phyloP scores from a whole-genome alignment of 2,329 filamentous ascomycete species.

The Karstenula rhodostoma region DNA sequence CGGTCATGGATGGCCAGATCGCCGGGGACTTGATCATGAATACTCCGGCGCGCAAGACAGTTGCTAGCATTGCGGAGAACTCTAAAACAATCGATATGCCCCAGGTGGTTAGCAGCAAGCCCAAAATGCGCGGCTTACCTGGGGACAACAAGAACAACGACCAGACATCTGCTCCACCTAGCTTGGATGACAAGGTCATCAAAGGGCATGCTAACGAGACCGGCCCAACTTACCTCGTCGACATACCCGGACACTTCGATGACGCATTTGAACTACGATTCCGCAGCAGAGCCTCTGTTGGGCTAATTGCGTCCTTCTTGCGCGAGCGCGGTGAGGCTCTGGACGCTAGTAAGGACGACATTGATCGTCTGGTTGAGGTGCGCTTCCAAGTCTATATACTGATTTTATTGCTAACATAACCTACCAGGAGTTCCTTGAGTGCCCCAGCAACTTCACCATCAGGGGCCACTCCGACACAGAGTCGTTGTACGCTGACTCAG shows the following conservation, averaged over 20 bases:
- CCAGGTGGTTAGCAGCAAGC: background rate
- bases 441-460: background rate
- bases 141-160: background rate
- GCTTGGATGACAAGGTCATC: background rate
- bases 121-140: background rate
- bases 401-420: background rate
- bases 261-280: conserved; percentile 12
- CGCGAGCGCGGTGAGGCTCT: conserved; percentile 15
- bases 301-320: conserved; percentile 16
- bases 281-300: background rate
- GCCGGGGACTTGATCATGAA: conserved; percentile 27
- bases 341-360: conserved; percentile 17
- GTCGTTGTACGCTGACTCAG: background rate
- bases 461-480: background rate
- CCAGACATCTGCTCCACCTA: background rate
- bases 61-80: background rate
- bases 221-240: conserved; percentile 12
- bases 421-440: background rate
- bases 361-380: conserved; percentile 18
- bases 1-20: conserved; percentile 20
- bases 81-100: background rate
- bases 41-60: conserved; percentile 16
- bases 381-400: background rate
- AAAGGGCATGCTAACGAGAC: background rate
- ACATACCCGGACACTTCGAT: conserved; percentile 19